phyloP scores from a whole-genome alignment of 2,329 filamentous ascomycete species.

The Trichoderma guizhouense region DNA sequence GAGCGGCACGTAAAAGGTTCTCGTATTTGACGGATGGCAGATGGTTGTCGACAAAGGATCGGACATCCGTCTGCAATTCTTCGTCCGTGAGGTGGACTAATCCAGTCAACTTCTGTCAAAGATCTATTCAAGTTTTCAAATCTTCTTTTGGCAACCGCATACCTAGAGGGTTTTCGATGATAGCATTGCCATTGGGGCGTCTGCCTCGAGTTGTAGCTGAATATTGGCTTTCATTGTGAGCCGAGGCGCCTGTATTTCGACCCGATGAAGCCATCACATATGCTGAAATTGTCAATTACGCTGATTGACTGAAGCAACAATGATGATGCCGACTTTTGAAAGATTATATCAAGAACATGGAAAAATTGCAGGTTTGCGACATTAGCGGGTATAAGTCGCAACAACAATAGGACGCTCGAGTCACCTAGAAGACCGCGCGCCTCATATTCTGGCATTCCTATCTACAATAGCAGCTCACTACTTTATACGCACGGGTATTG shows the following conservation, averaged over 20 bases:
- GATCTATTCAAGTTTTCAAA: background rate
- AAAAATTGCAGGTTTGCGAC: background rate
- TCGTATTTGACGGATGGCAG: slow-evolving; percentile 31
- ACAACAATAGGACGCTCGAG: slow-evolving; percentile 4
- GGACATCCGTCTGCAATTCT: slow-evolving; percentile 37
- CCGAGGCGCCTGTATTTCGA: background rate
- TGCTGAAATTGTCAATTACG: background rate
- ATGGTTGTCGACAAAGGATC: slow-evolving; percentile 28
- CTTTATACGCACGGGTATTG: background rate
- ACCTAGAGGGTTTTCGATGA: slow-evolving; percentile 39
- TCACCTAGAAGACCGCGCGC: slow-evolving; percentile 3
- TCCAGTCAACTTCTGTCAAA: background rate
- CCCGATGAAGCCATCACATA: slow-evolving; percentile 16
- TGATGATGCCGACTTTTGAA: background rate
- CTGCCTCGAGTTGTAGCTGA: slow-evolving; percentile 27
- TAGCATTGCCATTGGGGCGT: slow-evolving; percentile 32
- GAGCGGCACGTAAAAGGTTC: slow-evolving; percentile 37
- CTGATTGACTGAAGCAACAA: background rate
- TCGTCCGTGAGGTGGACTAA: slow-evolving; percentile 38
- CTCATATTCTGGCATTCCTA: background rate
- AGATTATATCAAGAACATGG: background rate
- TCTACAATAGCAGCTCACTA: background rate
- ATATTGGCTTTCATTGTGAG: slow-evolving; percentile 20
- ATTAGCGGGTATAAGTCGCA: background rate
- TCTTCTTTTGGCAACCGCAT: slow-evolving; percentile 17